Percentiles rank a stretch among this genome's conserved stretches.
Conservation (phyloP, 2,329 filamentous ascomycete species). For the Claviceps africana region DNA sequence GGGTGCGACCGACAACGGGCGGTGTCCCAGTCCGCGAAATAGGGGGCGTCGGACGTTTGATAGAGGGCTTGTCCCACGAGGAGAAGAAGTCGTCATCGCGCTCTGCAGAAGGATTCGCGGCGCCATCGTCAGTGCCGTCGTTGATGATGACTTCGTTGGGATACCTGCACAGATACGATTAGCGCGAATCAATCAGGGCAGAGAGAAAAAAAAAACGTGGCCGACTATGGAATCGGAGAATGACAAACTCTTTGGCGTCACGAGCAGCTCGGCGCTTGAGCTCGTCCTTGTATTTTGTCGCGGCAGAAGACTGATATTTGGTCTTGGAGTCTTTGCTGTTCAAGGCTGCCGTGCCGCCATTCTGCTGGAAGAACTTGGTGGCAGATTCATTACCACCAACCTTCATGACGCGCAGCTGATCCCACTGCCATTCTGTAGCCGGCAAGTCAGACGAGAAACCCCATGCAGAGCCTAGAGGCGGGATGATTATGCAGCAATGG, state of each 20-base stretch:
- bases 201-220: not conserved
- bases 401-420: constrained; percentile 94
- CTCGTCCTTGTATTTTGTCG: constrained; percentile 96
- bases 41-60: constrained; percentile 91
- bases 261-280: constrained; percentile 70
- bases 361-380: constrained; percentile 95
- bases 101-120: constrained; percentile 67
- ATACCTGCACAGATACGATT: constrained; percentile 39
- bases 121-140: constrained; percentile 55
- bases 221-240: not conserved
- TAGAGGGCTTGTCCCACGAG: constrained; percentile 94
- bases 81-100: constrained; percentile 96
- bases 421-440: constrained; percentile 84
- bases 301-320: constrained; percentile 90
- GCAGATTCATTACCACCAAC: constrained; percentile 96
- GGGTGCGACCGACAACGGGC: constrained; percentile 62
- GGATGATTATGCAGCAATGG: not conserved
- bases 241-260: constrained; percentile 67
- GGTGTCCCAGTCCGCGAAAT: constrained; percentile 82
- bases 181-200: constrained; percentile 7
- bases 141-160: constrained; percentile 76
- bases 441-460: constrained; percentile 3
- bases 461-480: constrained; percentile 4
- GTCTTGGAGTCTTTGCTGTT: constrained; percentile 94
- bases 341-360: constrained; percentile 84